Base-by-base conservation (phyloP, 495 filamentous ascomycete species). In the Lentithecium fluviatile region DNA sequence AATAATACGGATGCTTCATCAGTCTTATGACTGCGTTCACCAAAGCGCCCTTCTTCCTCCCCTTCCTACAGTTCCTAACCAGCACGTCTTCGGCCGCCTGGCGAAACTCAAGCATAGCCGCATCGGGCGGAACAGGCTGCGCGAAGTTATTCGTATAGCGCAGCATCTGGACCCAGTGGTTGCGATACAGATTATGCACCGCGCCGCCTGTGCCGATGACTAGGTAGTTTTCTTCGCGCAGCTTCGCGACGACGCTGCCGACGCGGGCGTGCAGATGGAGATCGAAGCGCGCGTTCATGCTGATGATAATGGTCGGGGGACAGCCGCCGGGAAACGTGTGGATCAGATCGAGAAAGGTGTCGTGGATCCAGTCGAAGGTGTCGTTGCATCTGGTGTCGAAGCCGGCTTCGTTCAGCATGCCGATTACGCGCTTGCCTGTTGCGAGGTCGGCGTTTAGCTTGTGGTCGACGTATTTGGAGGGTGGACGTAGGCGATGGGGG, bases 121-220 rank as follows among this genome's bases (percentile, higher is more conserved):
- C 64, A 57, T 81, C 83, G 0, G 83, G 83, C 1, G 82, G 77
- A 0, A 73, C 77, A 56, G 77, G 75, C 75, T 79, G 74, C 0
- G 81, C 83, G 50, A 87, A 85, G 64, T 82, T 84, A 70, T 85
- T 82, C 10, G 77, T 71, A 69, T 83, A 80, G 2, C 69, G 73
- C 46, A 85, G 64, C 83, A 87, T 85, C 1, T 77, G 81, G 1
- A 66, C 74, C 83, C 82, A 85, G n/a, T 73, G 62, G 68, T 85
- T 85, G 11, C 83, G 76, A 67, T 83, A 86, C 1, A 86, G 75
- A 55, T 86, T 85, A 66, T 87, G 83, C 5, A 85, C 82, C 0
- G 83, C 78, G 45, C 84, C 83, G 40, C 83, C 83, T 0, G 82
- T 82, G 8, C 83, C 83, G 52, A 85, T 81, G 43, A 86, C 62